Evolutionary conservation across 352 stramenopile genomes (phyloP).

Genomic region (Globisporangium cylindrosporum): DNA sequence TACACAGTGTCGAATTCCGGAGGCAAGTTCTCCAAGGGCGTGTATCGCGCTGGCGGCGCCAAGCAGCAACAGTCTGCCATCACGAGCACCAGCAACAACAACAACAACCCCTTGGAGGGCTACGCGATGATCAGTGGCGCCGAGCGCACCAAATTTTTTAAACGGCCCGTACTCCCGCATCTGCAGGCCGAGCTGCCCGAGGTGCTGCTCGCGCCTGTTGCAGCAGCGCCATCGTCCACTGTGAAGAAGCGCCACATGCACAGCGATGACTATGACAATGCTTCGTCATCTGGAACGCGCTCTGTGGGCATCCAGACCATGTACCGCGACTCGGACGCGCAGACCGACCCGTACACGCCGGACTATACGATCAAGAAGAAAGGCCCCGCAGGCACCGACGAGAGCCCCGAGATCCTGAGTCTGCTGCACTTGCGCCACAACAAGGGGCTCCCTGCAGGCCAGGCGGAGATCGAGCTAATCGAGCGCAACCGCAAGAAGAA

Average conservation of each 20-base stretch:
- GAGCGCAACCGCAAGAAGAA: slow-evolving; percentile 86
- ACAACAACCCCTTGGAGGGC: slow-evolving; percentile 31
- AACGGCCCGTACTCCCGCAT: slow-evolving; percentile 86
- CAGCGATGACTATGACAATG: slow-evolving; percentile 24
- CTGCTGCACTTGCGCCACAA: slow-evolving; percentile 68
- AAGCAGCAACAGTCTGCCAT: slow-evolving; percentile 19
- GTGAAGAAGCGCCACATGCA: slow-evolving; percentile 26
- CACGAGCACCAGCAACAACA: slow-evolving; percentile 24
- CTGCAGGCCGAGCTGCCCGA: slow-evolving; percentile 84
- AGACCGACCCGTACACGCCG: slow-evolving; percentile 93
- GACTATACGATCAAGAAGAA: slow-evolving; percentile 85
- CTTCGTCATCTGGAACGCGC: slow-evolving; percentile 36
- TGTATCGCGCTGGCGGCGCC: slow-evolving; percentile 37
- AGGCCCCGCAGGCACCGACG: slow-evolving; percentile 17
- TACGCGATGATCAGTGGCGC: slow-evolving; percentile 59
- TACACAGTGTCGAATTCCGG: slow-evolving; percentile 73
- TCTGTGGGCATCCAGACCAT: slow-evolving; percentile 88
- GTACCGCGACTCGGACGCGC: slow-evolving; percentile 92
- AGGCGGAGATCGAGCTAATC: slow-evolving; percentile 89
- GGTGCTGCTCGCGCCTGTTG: slow-evolving; percentile 78
- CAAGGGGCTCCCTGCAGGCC: slow-evolving; percentile 74
- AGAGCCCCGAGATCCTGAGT: slow-evolving; percentile 80
- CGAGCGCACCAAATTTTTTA: slow-evolving; percentile 89
- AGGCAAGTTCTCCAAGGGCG: slow-evolving; percentile 59
- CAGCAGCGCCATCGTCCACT: slow-evolving; percentile 12